Evolutionary conservation across 2,329 filamentous ascomycete genomes (phyloP).

Genomic region (Botrytis squamosa): DNA sequence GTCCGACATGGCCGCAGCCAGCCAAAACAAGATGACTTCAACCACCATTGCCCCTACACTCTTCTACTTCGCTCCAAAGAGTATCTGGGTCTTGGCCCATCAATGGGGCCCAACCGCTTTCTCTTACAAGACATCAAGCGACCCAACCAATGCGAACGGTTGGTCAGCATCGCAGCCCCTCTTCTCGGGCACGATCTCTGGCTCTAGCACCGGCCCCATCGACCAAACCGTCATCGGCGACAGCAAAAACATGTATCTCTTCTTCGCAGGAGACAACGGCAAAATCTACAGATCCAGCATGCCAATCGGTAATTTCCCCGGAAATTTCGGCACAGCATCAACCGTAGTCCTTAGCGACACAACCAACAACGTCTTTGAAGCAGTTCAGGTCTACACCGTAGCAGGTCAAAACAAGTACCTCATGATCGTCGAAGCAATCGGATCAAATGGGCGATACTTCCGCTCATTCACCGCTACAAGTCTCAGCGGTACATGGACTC

Average conservation of each 20-base stretch:
- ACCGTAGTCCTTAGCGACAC: background rate
- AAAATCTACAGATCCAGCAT: background rate
- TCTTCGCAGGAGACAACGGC: background rate
- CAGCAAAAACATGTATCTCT: background rate
- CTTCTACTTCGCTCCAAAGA: background rate
- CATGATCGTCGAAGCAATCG: background rate
- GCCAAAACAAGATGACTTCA: background rate
- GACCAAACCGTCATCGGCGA: background rate
- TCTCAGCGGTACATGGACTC: background rate
- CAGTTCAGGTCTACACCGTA: background rate
- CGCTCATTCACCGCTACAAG: background rate
- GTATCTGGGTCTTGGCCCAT: background rate
- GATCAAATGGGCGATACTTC: background rate
- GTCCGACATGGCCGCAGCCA: background rate
- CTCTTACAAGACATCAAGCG: background rate
- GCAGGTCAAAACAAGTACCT: background rate
- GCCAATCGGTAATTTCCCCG: background rate
- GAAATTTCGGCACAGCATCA: background rate
- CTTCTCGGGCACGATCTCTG: background rate
- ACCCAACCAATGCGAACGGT: background rate
- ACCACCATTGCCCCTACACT: background rate
- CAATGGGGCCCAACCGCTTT: background rate
- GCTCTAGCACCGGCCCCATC: background rate
- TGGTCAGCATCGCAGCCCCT: background rate
- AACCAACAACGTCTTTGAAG: background rate